Percentiles rank a stretch among this genome's conserved stretches.
Conservation (phyloP, 2,329 filamentous ascomycete genomes). For the Sphaerulina musiva region DNA sequence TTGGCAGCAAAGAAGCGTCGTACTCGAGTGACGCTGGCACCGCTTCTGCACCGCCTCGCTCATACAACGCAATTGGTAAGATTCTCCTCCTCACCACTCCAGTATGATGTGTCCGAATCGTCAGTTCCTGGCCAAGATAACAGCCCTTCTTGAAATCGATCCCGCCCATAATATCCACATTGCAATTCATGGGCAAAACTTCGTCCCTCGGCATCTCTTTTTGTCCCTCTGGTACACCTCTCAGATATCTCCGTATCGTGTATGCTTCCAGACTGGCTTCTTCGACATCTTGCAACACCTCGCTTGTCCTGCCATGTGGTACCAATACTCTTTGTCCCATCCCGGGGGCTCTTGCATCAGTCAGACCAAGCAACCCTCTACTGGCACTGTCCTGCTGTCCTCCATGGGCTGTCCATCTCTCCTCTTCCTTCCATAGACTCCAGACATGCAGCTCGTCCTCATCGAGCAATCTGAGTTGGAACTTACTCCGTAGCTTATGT, state of each 20-base stretch:
- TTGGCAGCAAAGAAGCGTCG: conserved; percentile 16
- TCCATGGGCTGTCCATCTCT: conserved; percentile 33
- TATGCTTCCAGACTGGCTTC: conserved; percentile 50
- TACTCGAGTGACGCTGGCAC: conserved; percentile 42
- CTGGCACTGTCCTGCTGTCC: conserved; percentile 4
- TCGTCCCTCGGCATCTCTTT: conserved; percentile 64
- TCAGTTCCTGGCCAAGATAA: conserved; percentile 94
- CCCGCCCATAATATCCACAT: conserved; percentile 76
- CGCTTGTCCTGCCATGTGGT: conserved; percentile 25
- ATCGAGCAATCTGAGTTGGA: conserved; percentile 61
- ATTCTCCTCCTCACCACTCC: conserved; percentile 89
- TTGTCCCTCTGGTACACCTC: conserved; percentile 80
- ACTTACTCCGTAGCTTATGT: conserved; percentile 78
- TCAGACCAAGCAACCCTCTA: conserved; percentile 36
- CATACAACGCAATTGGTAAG: conserved; percentile 70
- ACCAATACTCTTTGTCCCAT: conserved; percentile 33
- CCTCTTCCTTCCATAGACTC: conserved; percentile 62
- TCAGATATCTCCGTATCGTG: conserved; percentile 66
- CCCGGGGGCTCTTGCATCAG: conserved; percentile 33
- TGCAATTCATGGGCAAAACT: conserved; percentile 79
- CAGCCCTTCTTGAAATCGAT: conserved; percentile 95
- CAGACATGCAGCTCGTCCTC: conserved; percentile 62
- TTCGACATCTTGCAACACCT: conserved; percentile 35
- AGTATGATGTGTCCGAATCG: conserved; percentile 88
- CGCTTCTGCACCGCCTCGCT: conserved; percentile 37